A percentile compares a stretch with the other conserved stretches of the same genome.
phyloP scores from a whole-genome alignment of 305 asterid species.

The Ajuga reptans region DNA sequence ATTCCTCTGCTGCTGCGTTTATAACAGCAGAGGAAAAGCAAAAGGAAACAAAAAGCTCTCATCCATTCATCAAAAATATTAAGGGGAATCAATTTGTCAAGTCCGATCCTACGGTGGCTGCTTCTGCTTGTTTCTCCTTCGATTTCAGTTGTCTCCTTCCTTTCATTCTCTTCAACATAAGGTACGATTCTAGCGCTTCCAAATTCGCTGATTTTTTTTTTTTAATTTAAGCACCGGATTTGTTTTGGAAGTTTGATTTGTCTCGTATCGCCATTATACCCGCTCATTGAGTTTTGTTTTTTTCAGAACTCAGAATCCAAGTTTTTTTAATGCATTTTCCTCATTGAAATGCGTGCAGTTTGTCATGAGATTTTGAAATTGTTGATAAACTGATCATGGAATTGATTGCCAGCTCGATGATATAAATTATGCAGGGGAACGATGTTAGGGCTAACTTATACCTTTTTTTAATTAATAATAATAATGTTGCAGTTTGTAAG shows the following conservation, averaged over 20 bases:
- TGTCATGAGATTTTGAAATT: neutral
- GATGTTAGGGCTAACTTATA: neutral
- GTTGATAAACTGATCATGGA: neutral
- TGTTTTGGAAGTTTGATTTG: too few species aligned
- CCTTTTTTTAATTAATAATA: too few species aligned
- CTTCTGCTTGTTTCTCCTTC: neutral
- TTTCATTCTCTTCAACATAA: neutral
- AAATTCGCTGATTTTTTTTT: too few species aligned
- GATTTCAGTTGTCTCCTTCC: neutral
- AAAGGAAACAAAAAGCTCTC: neutral
- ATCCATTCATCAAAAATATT: too few species aligned
- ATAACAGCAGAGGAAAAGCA: conserved; percentile 22
- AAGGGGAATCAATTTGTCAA: too few species aligned
- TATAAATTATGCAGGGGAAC: neutral
- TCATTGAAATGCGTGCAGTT: neutral
- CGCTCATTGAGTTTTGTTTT: too few species aligned
- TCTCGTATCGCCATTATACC: too few species aligned
- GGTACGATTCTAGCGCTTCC: conserved; percentile 9
- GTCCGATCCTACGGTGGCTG: too few species aligned
- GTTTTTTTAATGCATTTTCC: neutral
- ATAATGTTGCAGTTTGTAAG: conserved; percentile 18
- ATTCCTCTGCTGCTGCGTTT: conserved; percentile 28
- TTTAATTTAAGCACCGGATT: too few species aligned
- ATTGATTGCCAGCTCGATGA: neutral
- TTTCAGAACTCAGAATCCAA: neutral